These are phyloP conservation scores for Isatis tinctoria DNA, from an alignment of 345 rosid species.

Conservation along the genomic window DNA sequence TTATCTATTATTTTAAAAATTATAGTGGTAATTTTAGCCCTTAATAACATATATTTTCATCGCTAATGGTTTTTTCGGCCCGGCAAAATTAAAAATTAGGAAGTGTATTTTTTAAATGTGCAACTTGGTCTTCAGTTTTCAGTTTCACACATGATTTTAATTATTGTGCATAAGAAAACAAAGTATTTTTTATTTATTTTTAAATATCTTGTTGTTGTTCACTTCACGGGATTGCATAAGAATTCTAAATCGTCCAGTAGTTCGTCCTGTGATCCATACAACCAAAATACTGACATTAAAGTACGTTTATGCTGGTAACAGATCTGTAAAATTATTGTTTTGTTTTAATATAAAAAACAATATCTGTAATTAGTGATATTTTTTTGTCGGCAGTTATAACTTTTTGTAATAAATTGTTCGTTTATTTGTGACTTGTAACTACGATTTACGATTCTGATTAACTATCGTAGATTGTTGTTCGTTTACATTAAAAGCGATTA, in stretches of 20 bases:
- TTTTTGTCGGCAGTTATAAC: neutral
- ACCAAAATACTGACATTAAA: neutral
- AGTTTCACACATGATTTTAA: conserved; percentile 11
- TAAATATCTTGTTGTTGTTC: neutral
- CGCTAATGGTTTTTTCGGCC: neutral
- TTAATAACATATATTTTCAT: neutral
- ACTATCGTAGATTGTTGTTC: no score
- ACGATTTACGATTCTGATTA: no score
- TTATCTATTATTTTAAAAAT: neutral
- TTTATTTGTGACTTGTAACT: no score
- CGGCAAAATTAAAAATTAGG: neutral
- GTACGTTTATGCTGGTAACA: neutral
- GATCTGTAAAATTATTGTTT: neutral
- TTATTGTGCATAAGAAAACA: conserved; percentile 14
- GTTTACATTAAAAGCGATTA: no score
- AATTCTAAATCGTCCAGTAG: conserved; percentile 23
- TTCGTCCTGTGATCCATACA: conserved; percentile 6
- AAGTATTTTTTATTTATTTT: neutral
- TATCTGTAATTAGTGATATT: neutral
- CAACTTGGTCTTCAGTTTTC: conserved; percentile 23
- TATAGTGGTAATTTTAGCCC: neutral
- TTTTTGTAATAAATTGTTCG: no score
- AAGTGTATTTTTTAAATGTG: neutral
- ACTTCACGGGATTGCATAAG: conserved; percentile 35
- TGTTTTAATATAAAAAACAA: neutral